Evolutionary conservation across 805 yeast species (phyloP).

Genomic region (Lipomyces spencermartinsiae): DNA sequence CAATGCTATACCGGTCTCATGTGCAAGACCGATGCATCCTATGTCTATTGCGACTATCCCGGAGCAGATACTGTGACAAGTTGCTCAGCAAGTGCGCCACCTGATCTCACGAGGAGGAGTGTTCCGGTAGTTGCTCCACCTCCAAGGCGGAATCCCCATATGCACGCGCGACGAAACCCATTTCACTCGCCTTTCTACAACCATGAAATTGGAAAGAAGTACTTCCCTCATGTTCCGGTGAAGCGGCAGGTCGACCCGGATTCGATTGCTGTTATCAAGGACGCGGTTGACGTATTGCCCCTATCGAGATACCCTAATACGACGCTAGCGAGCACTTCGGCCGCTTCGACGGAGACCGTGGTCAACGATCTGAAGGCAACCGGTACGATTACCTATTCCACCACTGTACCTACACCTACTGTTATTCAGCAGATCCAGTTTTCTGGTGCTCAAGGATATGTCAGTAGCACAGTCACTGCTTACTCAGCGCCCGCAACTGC

Average conservation of each 20-base stretch:
- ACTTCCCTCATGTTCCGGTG: conserved; percentile 34
- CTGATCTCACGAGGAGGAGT: conserved; percentile 30
- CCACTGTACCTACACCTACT: conserved; percentile 13
- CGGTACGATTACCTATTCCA: not conserved
- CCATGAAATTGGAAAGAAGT: conserved; percentile 25
- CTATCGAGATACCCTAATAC: conserved; percentile 2
- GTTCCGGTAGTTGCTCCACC: not conserved
- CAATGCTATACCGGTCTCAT: conserved; percentile 45
- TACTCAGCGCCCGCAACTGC: conserved; percentile 10
- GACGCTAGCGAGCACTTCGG: not conserved
- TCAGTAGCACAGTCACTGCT: conserved; percentile 4
- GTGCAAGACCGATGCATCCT: conserved; percentile 39
- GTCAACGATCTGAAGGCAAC: not conserved
- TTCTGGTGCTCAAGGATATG: not conserved
- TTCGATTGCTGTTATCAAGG: conserved; percentile 10
- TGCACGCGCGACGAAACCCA: conserved; percentile 54
- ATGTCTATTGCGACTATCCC: conserved; percentile 43
- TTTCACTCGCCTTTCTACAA: conserved; percentile 17
- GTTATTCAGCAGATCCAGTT: conserved; percentile 17
- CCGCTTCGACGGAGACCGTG: not conserved
- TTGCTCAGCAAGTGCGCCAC: conserved; percentile 42
- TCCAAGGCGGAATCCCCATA: not conserved
- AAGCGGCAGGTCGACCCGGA: conserved; percentile 1
- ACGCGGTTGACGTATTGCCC: conserved; percentile 1
- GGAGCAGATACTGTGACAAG: conserved; percentile 44